These are phyloP conservation scores for Phanerochaete carnosa DNA, from an alignment of 768 basidiomycete genomes.

Conservation along the genomic window DNA sequence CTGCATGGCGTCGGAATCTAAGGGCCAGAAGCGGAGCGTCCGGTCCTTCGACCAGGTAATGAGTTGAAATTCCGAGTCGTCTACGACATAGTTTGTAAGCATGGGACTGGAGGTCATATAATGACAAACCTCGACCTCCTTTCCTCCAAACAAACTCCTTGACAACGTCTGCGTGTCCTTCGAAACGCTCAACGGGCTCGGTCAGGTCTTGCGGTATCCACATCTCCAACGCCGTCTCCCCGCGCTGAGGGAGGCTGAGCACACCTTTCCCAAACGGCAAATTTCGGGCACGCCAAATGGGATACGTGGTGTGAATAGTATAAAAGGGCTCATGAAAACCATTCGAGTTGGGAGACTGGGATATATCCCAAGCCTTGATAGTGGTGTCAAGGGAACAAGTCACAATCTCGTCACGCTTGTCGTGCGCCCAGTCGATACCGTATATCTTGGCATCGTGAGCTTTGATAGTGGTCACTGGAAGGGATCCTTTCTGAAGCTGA, in stretches of 20 bases:
- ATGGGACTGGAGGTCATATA: not conserved
- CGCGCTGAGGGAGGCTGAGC: conserved; percentile 84
- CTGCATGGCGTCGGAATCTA: conserved; percentile 67
- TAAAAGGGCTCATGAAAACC: conserved; percentile 6
- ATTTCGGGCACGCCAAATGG: conserved; percentile 92
- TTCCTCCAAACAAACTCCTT: conserved; percentile 98
- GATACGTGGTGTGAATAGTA: conserved; percentile 72
- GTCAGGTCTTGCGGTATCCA: conserved; percentile 49
- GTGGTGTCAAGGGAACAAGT: conserved; percentile 95
- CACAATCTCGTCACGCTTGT: conserved; percentile 70
- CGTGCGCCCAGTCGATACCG: conserved; percentile 94
- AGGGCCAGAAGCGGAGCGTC: conserved; percentile 88
- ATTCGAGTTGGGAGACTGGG: conserved; percentile 15
- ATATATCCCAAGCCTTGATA: conserved; percentile 82
- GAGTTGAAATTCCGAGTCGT: conserved; percentile 52
- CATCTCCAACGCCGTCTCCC: conserved; percentile 82
- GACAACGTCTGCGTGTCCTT: conserved; percentile 90
- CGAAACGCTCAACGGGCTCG: conserved; percentile 67
- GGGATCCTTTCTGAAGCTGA: conserved; percentile 72
- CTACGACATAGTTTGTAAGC: conserved; percentile 16
- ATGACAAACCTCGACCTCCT: conserved; percentile 47
- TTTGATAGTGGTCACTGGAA: conserved; percentile 68
- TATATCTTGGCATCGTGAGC: conserved; percentile 94
- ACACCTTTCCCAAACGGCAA: conserved; percentile 91
- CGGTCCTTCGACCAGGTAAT: conserved; percentile 90